A percentile compares a stretch with the other conserved stretches of the same genome.
phyloP scores from a whole-genome alignment of 2,329 filamentous ascomycete genomes.

The Orbilia quercus region DNA sequence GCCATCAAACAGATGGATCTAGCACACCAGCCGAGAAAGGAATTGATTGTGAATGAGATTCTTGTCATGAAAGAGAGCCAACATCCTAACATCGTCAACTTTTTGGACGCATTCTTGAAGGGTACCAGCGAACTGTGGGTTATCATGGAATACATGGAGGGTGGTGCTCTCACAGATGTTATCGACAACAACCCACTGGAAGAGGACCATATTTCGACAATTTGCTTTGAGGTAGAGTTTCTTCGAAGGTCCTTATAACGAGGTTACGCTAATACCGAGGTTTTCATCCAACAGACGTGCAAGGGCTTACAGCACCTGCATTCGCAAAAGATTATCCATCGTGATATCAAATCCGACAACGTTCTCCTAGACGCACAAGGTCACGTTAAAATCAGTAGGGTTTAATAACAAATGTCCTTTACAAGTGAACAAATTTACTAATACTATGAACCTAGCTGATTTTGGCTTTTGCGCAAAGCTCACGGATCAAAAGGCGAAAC shows the following conservation, averaged over 20 bases:
- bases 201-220: constrained; percentile 97
- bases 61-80: constrained; percentile 99
- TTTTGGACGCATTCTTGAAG: constrained; percentile 93
- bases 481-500: constrained; percentile 94
- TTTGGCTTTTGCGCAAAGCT: constrained; percentile 99
- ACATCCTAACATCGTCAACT: constrained; percentile 99
- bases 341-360: constrained; percentile 99
- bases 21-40: constrained; percentile 94
- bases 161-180: constrained; percentile 94
- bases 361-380: constrained; percentile 92
- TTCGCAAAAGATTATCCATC: constrained; percentile 95
- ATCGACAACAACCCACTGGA: constrained; percentile 98
- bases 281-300: constrained; percentile 77
- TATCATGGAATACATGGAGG: constrained; percentile 99
- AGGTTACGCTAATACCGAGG: constrained; percentile 2
- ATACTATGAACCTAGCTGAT: constrained; percentile 74
- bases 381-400: constrained; percentile 96
- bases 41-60: constrained; percentile 98
- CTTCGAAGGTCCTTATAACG: constrained; percentile 11
- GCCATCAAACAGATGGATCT: constrained; percentile 99
- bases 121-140: constrained; percentile 99
- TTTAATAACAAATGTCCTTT: not conserved
- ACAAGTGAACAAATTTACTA: constrained; percentile 10
- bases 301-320: constrained; percentile 94
- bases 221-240: constrained; percentile 85